phyloP scores from a whole-genome alignment of 179 eudicot species.

The Silene noctiflora region DNA sequence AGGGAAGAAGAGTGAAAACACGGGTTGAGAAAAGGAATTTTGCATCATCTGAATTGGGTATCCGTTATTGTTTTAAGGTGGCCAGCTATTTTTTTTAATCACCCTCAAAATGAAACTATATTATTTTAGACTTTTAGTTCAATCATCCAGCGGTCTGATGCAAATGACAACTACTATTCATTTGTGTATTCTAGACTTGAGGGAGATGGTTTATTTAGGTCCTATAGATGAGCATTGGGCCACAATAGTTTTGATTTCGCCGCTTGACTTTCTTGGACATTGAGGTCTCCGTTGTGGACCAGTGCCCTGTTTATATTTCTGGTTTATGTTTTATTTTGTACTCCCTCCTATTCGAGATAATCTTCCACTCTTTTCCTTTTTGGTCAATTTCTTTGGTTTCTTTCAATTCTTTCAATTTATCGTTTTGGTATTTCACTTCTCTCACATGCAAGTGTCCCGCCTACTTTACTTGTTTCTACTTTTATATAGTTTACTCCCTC shows the following conservation, averaged over 20 bases:
- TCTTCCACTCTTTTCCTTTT: too few species aligned
- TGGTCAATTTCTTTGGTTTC: too few species aligned
- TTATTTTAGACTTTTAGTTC: conserved; percentile 2
- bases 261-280: not conserved
- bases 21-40: conserved; percentile 76
- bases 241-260: not conserved
- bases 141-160: not conserved
- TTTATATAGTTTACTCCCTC: too few species aligned
- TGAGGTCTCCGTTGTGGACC: not conserved
- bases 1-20: conserved; percentile 75
- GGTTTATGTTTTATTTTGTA: not conserved
- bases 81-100: not conserved
- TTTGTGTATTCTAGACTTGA: not conserved
- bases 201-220: not conserved
- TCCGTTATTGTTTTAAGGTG: conserved; percentile 91
- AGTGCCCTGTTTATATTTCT: not conserved
- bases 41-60: conserved; percentile 61
- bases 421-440: too few species aligned
- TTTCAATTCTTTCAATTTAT: too few species aligned
- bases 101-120: not conserved
- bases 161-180: not conserved
- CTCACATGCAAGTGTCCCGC: too few species aligned
- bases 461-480: too few species aligned
- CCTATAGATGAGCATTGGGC: not conserved
- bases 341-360: too few species aligned